A percentile compares a stretch with the other conserved stretches of the same genome.
Evolutionary conservation across 2,329 filamentous ascomycete species (phyloP).

Genomic region (Gremmenia infestans): DNA sequence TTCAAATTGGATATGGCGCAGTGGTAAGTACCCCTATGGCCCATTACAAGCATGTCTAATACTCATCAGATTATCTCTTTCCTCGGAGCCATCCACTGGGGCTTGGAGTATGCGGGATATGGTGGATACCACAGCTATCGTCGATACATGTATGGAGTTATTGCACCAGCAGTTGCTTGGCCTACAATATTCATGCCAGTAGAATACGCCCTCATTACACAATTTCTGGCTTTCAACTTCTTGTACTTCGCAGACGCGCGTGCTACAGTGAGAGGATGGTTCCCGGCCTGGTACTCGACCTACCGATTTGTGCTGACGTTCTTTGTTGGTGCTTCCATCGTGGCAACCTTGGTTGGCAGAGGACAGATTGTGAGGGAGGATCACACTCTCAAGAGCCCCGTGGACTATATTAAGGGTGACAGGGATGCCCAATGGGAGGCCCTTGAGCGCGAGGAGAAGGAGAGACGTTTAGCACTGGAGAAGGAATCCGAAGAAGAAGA

Average conservation of each 20-base stretch:
- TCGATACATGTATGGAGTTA: constrained; percentile 78
- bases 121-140: constrained; percentile 64
- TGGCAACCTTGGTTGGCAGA: constrained; percentile 74
- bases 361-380: constrained; percentile 48
- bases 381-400: constrained; percentile 27
- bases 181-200: constrained; percentile 80
- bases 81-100: constrained; percentile 90
- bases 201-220: constrained; percentile 78
- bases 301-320: constrained; percentile 93
- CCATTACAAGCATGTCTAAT: background rate
- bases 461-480: constrained; percentile 14
- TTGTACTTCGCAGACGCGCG: constrained; percentile 81
- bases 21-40: constrained; percentile 50
- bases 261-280: constrained; percentile 70
- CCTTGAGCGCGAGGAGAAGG: constrained; percentile 28
- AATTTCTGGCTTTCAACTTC: constrained; percentile 79
- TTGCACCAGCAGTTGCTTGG: constrained; percentile 80
- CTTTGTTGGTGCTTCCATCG: constrained; percentile 77
- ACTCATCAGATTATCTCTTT: constrained; percentile 74
- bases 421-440: constrained; percentile 27
- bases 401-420: constrained; percentile 27
- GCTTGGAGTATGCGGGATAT: constrained; percentile 74
- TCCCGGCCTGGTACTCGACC: constrained; percentile 77
- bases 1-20: constrained; percentile 88
- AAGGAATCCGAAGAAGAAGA: constrained; percentile 10